These are phyloP conservation scores for Wickerhamomyces strasburgensis DNA, from an alignment of 805 yeast species.

Conservation along the genomic window DNA sequence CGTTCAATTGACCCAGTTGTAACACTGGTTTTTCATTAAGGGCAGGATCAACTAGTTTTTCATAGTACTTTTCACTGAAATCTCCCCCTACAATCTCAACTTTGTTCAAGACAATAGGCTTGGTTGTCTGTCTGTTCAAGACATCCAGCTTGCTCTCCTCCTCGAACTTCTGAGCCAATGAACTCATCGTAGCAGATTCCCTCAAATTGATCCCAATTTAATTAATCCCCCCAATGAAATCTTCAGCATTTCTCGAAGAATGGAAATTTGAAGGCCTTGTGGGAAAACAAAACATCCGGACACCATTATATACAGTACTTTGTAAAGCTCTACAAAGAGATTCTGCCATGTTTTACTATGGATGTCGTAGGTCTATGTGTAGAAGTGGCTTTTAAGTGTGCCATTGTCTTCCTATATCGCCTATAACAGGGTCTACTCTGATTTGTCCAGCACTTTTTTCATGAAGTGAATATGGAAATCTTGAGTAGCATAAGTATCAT, in stretches of 20 bases:
- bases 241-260: not conserved
- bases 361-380: no score
- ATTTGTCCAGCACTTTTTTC: constrained; percentile 5
- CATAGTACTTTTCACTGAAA: constrained; percentile 41
- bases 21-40: constrained; percentile 24
- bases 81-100: constrained; percentile 23
- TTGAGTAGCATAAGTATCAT: constrained; percentile 16
- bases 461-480: constrained; percentile 20
- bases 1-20: constrained; percentile 38
- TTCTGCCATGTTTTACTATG: no score
- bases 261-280: not conserved
- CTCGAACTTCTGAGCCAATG: constrained; percentile 1
- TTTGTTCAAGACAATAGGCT: constrained; percentile 17
- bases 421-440: no score
- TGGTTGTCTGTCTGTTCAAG: constrained; percentile 16
- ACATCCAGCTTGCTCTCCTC: constrained; percentile 6
- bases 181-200: not conserved
- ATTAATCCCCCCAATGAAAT: not conserved
- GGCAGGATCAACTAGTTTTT: constrained; percentile 41
- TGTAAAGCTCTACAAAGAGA: no score
- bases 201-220: no score
- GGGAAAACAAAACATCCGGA: no score
- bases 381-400: no score
- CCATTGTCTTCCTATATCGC: no score
- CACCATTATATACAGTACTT: not conserved